Conservation (phyloP, 2,329 filamentous ascomycete genomes). For the Colletotrichum camelliae region DNA sequence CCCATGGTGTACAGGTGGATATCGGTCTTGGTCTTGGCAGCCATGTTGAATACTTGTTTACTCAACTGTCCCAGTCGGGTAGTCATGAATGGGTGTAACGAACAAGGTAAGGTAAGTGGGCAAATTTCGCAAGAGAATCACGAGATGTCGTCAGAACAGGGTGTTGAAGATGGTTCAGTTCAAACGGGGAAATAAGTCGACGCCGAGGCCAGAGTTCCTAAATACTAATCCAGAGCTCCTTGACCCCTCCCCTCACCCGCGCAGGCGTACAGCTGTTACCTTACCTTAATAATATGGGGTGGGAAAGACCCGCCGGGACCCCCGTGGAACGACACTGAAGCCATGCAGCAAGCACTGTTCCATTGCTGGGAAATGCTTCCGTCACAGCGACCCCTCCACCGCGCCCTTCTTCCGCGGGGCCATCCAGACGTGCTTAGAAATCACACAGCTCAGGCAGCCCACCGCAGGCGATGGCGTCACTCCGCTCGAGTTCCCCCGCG, state of each 20-base stretch:
- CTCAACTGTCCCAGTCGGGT: slow-evolving; percentile 4
- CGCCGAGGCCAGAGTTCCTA: neutral
- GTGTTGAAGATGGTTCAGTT: neutral
- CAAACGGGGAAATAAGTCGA: neutral
- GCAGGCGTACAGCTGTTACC: neutral
- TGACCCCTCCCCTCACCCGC: slow-evolving; percentile 2
- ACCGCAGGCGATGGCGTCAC: neutral
- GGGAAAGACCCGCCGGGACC: neutral
- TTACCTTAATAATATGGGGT: slow-evolving; percentile 4
- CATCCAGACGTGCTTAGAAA: slow-evolving; percentile 13
- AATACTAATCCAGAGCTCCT: slow-evolving; percentile 4
- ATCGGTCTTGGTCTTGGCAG: slow-evolving; percentile 52
- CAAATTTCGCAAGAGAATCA: neutral
- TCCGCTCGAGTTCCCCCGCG: neutral
- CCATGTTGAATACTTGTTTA: slow-evolving; percentile 41
- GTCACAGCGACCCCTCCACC: slow-evolving; percentile 11
- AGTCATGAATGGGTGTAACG: neutral
- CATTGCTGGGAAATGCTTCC: neutral
- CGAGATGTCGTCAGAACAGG: neutral
- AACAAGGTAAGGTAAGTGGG: neutral
- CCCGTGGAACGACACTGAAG: neutral
- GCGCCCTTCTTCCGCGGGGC: neutral
- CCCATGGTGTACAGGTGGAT: slow-evolving; percentile 83
- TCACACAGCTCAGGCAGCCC: slow-evolving; percentile 6
- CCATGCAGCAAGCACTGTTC: neutral